These are phyloP conservation scores for Pseudoperonospora humuli DNA, from an alignment of 352 stramenopile species.

Conservation along the genomic window DNA sequence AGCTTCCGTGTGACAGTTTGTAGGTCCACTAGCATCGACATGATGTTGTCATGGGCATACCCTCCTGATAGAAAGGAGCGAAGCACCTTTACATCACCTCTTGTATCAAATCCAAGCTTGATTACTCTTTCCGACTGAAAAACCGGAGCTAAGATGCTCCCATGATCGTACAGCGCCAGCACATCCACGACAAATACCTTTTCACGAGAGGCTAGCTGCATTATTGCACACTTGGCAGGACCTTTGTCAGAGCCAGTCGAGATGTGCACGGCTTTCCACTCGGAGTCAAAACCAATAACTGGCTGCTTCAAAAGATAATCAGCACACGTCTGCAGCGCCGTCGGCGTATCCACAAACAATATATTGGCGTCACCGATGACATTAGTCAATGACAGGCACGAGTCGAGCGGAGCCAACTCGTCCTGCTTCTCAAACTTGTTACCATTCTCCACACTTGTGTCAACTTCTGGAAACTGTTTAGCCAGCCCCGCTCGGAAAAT, in stretches of 20 bases:
- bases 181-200: conserved; percentile 66
- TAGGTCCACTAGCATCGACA: conserved; percentile 49
- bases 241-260: conserved; percentile 3
- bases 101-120: conserved; percentile 68
- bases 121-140: conserved; percentile 44
- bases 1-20: conserved; percentile 42
- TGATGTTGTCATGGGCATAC: conserved; percentile 21
- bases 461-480: conserved; percentile 38
- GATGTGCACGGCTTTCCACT: conserved; percentile 59
- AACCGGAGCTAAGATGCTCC: conserved; percentile 24
- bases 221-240: conserved; percentile 38
- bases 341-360: conserved; percentile 50
- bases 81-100: conserved; percentile 52
- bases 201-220: conserved; percentile 56
- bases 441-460: conserved; percentile 22
- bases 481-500: conserved; percentile 34
- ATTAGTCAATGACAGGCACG: conserved; percentile 42
- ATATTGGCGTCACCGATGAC: conserved; percentile 36
- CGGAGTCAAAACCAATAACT: conserved; percentile 67
- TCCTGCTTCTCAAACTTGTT: conserved; percentile 32
- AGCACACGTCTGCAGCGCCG: conserved; percentile 26
- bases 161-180: conserved; percentile 32
- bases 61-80: conserved; percentile 31
- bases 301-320: conserved; percentile 33
- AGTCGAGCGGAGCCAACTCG: conserved; percentile 27